Conservation (phyloP, 2,329 filamentous ascomycete species). For the Elsinoe necatrix region DNA sequence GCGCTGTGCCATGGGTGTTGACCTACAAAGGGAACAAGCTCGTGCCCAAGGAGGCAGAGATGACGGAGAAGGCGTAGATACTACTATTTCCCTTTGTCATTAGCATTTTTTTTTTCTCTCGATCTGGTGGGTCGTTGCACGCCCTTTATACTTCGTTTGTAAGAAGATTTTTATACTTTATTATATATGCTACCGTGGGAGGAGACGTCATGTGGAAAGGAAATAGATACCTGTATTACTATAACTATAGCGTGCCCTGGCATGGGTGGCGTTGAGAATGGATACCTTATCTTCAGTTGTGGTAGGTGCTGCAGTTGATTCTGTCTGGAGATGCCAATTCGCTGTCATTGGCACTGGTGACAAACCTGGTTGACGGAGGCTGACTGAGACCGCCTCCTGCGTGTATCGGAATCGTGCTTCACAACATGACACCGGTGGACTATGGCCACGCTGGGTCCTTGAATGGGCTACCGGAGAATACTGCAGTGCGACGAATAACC, state of each 20-base stretch:
- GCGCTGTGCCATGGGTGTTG: slow-evolving; percentile 13
- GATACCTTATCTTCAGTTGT: not conserved
- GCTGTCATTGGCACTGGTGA: no score
- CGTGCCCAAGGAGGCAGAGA: not conserved
- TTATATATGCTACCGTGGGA: not conserved
- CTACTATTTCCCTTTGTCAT: not conserved
- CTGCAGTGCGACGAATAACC: no score
- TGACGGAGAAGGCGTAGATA: slow-evolving; percentile 1
- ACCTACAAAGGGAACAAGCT: slow-evolving; percentile 6
- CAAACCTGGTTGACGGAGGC: no score
- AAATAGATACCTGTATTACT: not conserved
- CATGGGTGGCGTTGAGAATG: not conserved
- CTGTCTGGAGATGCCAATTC: no score
- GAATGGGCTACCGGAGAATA: no score
- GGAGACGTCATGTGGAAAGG: not conserved
- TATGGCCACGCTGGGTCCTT: no score
- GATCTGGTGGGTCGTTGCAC: no score
- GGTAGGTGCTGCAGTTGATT: no score
- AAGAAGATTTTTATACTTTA: slow-evolving; percentile 1
- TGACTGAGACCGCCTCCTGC: no score
- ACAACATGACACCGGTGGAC: no score
- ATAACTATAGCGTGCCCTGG: not conserved
- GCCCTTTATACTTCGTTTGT: slow-evolving; percentile 1
- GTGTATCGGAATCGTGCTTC: no score
- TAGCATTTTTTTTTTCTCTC: no score